These are phyloP conservation scores for Vitis riparia DNA, from an alignment of 164 flowering plant species.

Conservation along the genomic window DNA sequence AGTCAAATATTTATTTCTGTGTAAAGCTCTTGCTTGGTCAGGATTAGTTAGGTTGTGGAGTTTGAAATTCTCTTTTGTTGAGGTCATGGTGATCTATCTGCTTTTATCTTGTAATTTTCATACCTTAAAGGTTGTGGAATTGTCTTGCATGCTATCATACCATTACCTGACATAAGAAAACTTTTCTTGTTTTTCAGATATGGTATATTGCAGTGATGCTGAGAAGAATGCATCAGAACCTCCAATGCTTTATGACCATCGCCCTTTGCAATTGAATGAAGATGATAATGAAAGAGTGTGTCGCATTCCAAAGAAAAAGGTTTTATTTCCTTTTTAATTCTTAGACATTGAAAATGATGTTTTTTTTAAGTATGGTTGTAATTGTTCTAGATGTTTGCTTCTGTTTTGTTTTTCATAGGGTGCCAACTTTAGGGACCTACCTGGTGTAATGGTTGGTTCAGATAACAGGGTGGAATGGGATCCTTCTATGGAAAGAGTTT, in stretches of 20 bases:
- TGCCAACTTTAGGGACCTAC: conserved; percentile 75
- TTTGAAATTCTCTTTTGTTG: no score
- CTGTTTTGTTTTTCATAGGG: conserved; percentile 37
- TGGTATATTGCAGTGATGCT: conserved; percentile 13
- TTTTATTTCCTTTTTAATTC: background rate
- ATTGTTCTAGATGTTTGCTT: background rate
- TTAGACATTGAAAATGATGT: background rate
- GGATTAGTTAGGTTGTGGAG: no score
- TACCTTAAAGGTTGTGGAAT: no score
- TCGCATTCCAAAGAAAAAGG: conserved; percentile 73
- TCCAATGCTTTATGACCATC: conserved; percentile 59
- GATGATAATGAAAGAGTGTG: conserved; percentile 78
- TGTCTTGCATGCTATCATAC: no score
- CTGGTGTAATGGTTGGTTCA: conserved; percentile 57
- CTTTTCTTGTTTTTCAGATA: conserved; percentile 21
- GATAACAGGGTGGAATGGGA: conserved; percentile 67
- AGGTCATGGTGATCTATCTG: no score
- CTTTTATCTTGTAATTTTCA: no score
- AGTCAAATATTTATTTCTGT: no score
- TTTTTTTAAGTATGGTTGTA: background rate
- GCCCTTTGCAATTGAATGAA: conserved; percentile 48
- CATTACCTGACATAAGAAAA: no score
- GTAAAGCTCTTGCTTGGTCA: no score
- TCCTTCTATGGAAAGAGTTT: conserved; percentile 36
- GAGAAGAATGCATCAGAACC: background rate